These are phyloP conservation scores for Biscutella laevigata DNA, from an alignment of 441 rosid genomes.

Conservation along the genomic window DNA sequence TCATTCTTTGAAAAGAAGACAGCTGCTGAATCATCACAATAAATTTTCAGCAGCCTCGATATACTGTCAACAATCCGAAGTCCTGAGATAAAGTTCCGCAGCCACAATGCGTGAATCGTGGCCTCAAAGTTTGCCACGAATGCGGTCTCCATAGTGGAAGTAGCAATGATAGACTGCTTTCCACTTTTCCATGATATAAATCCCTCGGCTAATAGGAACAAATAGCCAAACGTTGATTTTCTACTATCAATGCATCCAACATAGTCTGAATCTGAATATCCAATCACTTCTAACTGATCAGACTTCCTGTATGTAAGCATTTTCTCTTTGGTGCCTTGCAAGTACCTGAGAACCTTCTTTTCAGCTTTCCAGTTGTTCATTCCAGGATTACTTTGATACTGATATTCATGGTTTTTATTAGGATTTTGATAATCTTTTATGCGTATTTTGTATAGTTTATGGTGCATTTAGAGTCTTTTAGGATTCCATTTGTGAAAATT, in stretches of 20 bases:
- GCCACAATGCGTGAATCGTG: neutral
- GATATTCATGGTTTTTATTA: no score
- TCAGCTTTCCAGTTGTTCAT: no score
- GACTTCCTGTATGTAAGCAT: no score
- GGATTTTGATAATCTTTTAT: no score
- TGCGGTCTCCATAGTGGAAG: neutral
- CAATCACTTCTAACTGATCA: no score
- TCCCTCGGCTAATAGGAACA: neutral
- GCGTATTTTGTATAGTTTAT: no score
- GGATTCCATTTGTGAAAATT: no score
- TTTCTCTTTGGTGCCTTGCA: no score
- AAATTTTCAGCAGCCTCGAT: neutral
- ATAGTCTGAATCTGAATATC: neutral
- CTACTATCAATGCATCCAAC: neutral
- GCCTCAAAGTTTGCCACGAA: neutral
- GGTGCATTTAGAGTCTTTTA: no score
- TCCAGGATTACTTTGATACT: no score
- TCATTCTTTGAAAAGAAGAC: neutral
- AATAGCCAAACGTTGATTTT: neutral
- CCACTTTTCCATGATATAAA: neutral
- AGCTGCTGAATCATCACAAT: neutral
- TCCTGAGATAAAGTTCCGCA: neutral
- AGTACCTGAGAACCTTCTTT: no score
- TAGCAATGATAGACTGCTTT: neutral
- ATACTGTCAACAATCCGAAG: neutral